Percentiles rank a stretch among this genome's conserved stretches.
These are phyloP conservation scores for Plasmodium cynomolgi DNA, from an alignment of 169 alveolate species.

Conservation along the genomic window DNA sequence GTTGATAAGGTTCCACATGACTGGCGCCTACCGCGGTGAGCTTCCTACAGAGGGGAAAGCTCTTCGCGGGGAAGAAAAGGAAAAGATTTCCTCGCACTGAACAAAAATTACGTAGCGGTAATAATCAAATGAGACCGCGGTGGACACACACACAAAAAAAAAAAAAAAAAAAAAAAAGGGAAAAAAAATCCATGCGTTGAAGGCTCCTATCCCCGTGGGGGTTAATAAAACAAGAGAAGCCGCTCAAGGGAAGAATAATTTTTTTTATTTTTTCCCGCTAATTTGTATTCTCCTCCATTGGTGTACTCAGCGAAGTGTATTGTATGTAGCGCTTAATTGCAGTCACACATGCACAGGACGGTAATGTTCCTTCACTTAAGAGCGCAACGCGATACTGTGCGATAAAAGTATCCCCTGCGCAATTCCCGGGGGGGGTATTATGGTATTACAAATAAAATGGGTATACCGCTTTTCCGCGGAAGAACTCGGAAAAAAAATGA, in stretches of 20 bases:
- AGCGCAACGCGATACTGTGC: neutral
- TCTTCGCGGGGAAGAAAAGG: neutral
- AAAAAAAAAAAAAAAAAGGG: neutral
- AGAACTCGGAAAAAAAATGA: neutral
- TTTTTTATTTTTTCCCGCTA: neutral
- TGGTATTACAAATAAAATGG: neutral
- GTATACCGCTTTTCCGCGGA: neutral
- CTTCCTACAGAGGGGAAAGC: neutral
- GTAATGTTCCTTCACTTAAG: neutral
- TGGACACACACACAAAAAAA: neutral
- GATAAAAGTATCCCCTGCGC: neutral
- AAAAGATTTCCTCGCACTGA: neutral
- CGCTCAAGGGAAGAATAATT: neutral
- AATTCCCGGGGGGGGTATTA: neutral
- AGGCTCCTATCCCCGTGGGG: neutral
- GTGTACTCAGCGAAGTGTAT: neutral
- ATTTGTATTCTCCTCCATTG: neutral
- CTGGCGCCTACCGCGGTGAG: neutral
- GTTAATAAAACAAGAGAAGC: neutral
- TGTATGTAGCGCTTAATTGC: neutral
- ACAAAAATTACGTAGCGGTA: no score
- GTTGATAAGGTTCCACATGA: constrained; percentile 54
- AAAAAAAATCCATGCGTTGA: neutral
- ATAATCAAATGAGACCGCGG: neutral
- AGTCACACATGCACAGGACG: neutral